Evolutionary conservation across 2,329 filamentous ascomycete species (phyloP), one percentile per base, ranked within the genome.

Genomic region (Stachybotrys chartarum): DNA sequence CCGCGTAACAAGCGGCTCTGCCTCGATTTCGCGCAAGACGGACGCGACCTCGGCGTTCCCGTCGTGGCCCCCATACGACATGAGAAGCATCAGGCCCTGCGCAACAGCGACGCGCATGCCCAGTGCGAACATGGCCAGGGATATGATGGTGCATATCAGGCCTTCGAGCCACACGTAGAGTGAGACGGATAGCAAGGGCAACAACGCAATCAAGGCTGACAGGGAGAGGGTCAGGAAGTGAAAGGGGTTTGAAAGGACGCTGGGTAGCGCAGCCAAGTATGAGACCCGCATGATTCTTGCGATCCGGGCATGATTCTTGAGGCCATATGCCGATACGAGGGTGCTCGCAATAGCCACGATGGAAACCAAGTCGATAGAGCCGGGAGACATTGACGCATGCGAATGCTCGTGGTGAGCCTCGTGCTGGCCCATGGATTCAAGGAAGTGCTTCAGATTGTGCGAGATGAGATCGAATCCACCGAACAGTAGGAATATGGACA

Each of bases 401-500:
- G 60, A 62, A 52, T 93, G 87, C 4, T 79, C 76, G 63, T 89
- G 86, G 64, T 96, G 91, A 24, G 90, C 79, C 54, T 86, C 81
- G 65, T 96, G 90, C 54, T 65, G 57, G 12, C 72, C 70, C 30
- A 73, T 59, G 1, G 67, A 67, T 71, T 97, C 93, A 11, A 99
- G 82, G n/a, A 91, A 82, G 70, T 99, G 93, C 68, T 96, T 94
- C 16, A 96, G 78, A 57, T 91, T 93, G 70, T 99, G 94, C 46
- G 90, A 96, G 58, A 99, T 87, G 51, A 99, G 83, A 65, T 99
- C 94, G 65, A 97, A 87, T 18, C 93, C 93, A 78, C 96, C 96
- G 72, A 99, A 99, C n/a, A 96, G 83, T 12, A 99, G 82, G 58
- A 97, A 91, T 45, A 99, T 88, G 53, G 91, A 95, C 85, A 97